These are phyloP conservation scores for Ziziphus jujuba DNA, from an alignment of 306 rosid genomes.

Conservation along the genomic window DNA sequence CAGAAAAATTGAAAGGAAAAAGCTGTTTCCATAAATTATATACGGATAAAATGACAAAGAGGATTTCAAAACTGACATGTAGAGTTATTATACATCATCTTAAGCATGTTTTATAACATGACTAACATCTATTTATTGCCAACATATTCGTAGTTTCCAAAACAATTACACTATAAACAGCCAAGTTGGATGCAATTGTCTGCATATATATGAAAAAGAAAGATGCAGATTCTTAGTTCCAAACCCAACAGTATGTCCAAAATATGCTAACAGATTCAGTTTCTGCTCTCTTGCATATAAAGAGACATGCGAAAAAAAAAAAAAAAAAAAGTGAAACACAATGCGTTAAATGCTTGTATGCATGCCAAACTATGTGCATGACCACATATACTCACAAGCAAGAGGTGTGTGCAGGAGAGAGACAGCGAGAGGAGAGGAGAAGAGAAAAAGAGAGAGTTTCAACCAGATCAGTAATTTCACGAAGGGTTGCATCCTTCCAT, in stretches of 20 bases:
- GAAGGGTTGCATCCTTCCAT: conserved; percentile 92
- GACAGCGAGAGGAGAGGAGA: too few species aligned
- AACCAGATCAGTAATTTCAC: conserved; percentile 90
- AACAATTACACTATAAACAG: too few species aligned
- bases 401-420: not conserved
- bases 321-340: too few species aligned
- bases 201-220: not conserved
- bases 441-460: not conserved
- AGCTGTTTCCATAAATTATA: not conserved
- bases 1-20: not conserved
- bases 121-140: not conserved
- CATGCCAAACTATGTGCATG: not conserved
- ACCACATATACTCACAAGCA: not conserved
- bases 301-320: too few species aligned
- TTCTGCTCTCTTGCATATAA: too few species aligned
- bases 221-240: not conserved
- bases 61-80: not conserved
- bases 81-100: not conserved
- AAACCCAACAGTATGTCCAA: not conserved
- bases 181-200: too few species aligned
- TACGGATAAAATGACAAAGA: not conserved
- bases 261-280: too few species aligned
- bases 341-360: not conserved
- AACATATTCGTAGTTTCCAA: not conserved
- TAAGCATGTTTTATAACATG: not conserved